Evolutionary conservation across 305 asterid genomes (phyloP).

Genomic region (Fraxinus nigra): DNA sequence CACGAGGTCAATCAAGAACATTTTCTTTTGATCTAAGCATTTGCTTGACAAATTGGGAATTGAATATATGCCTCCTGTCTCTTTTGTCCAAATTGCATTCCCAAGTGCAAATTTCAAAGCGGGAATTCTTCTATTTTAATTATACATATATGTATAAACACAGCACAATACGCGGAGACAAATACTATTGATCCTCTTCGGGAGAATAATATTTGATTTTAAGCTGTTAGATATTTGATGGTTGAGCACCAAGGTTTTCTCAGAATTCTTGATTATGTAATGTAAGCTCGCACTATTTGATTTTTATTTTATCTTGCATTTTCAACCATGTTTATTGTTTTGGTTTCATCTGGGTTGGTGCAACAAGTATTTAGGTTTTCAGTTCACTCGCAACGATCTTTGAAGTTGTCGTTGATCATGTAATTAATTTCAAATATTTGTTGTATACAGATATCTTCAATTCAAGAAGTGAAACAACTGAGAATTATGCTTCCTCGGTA

Average conservation of each 20-base stretch:
- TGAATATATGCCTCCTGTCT: conserved; percentile 25
- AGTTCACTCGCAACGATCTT: conserved; percentile 26
- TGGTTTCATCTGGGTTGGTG: conserved; percentile 23
- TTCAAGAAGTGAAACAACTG: neutral
- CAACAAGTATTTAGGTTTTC: conserved; percentile 34
- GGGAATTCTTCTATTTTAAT: neutral
- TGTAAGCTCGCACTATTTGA: conserved; percentile 32
- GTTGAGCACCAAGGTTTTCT: conserved; percentile 11
- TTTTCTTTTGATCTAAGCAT: neutral
- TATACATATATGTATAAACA: neutral
- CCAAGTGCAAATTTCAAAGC: conserved; percentile 25
- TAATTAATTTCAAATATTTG: conserved; percentile 20
- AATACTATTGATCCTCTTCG: conserved; percentile 27
- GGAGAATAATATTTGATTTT: neutral
- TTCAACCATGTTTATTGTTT: conserved; percentile 10
- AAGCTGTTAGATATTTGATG: conserved; percentile 28
- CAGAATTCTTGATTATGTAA: conserved; percentile 24
- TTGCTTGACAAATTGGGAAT: conserved; percentile 20
- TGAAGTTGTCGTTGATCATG: conserved; percentile 29
- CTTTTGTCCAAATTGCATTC: conserved; percentile 28
- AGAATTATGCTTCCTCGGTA: conserved; percentile 4
- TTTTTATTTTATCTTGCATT: conserved; percentile 11
- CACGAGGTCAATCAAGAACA: neutral
- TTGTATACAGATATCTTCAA: conserved; percentile 55
- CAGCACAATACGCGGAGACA: neutral